Base-by-base conservation (phyloP, 768 basidiomycete genomes). In the Hysterangium stoloniferum region DNA sequence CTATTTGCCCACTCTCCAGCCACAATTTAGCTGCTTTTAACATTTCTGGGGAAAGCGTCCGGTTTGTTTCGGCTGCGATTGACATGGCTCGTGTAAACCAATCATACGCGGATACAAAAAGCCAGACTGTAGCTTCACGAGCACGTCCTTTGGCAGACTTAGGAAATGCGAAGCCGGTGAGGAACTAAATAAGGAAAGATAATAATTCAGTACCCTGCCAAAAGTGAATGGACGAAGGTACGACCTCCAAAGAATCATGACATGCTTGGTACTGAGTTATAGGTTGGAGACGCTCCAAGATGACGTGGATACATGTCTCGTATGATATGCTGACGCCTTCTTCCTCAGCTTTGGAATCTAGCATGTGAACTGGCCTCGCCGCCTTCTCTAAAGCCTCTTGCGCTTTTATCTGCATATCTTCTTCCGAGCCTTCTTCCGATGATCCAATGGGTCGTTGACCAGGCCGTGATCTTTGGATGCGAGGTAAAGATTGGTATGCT, bases 21-120 rank as follows among this genome's bases (percentile, higher is more conserved):
- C 40, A 43, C 24, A 33, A 1, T 11, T 41, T 40, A 29, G 40
- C 40, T 15, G 34, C 20, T 13, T 28, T 17, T 25, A 51, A 2
- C 13, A 43, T 29, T 11, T 17, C 19, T 15, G 29, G 29, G n/a
- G 22, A 13, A 24, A 51, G n/a, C 17, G 31, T 25, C 2, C 19
- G 27, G 11, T 25, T 28, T 28, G 19, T 25, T 13, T n/a, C 7
- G 17, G 22, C 38, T 32, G n/a, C 17, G 15, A 24, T 29, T 5
- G 37, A 17, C 37, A 42, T 11, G 29, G 49, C 49, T 13, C 36
- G 49, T 4, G 24, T 19, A 12, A 43, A 15, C 49, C 49, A 51
- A 9, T 22, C 37, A 40, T 41, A 20, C 4, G 49, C 49, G 6
- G 49, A 51, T 4, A 51, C 43, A 42, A 51, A 51, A 9, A 51